These are phyloP conservation scores for Phanerochaete sordida DNA, from an alignment of 768 basidiomycete species.

Conservation along the genomic window DNA sequence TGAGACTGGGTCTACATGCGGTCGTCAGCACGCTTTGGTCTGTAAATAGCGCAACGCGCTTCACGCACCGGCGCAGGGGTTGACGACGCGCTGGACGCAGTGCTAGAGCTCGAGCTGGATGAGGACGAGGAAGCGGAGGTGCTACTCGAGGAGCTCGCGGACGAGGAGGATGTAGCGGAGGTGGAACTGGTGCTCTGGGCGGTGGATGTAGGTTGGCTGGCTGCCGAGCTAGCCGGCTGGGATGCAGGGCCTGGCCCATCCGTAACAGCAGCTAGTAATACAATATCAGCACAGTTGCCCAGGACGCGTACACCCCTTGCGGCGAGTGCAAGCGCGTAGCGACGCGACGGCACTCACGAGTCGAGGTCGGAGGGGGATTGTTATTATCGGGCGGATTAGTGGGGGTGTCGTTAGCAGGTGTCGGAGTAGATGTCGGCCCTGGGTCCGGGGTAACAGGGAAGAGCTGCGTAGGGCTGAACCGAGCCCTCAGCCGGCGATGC, in stretches of 20 bases:
- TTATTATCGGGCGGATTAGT: neutral
- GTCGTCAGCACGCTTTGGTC: neutral
- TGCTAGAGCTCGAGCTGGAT: too few species aligned
- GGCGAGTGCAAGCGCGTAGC: neutral
- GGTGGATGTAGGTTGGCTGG: neutral
- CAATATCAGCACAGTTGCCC: neutral
- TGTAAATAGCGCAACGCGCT: neutral
- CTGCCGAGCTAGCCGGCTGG: neutral
- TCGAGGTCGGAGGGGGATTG: neutral
- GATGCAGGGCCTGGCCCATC: neutral
- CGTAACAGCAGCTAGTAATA: neutral
- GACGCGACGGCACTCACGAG: constrained; percentile 1
- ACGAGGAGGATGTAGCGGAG: neutral
- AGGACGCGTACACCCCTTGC: neutral
- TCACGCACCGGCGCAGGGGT: constrained; percentile 1
- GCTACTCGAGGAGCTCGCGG: neutral
- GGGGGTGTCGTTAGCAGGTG: neutral
- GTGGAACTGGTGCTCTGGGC: neutral
- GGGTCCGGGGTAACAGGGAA: neutral
- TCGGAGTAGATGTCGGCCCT: neutral
- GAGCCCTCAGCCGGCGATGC: constrained; percentile 13
- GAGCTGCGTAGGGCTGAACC: constrained; percentile 15
- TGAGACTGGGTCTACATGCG: neutral
- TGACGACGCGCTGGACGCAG: neutral
- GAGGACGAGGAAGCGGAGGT: too few species aligned